phyloP scores from a whole-genome alignment of 2,329 filamentous ascomycete species.

The Penicillium thymicola region DNA sequence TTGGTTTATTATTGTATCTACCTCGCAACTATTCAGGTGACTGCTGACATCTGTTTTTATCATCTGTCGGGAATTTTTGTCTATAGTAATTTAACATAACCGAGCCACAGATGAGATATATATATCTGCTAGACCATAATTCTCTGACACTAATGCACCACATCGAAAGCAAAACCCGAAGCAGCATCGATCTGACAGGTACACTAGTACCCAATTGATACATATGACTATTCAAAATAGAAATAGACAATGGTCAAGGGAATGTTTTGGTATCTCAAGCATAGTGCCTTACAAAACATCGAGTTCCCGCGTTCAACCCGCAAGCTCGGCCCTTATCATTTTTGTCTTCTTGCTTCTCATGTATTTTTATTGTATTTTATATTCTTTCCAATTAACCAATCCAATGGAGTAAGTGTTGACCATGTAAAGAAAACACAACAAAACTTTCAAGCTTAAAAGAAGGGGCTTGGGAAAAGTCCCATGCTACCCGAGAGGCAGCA shows the following conservation, averaged over 20 bases:
- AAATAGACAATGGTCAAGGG: background rate
- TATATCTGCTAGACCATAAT: background rate
- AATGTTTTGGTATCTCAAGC: background rate
- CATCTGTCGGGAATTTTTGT: background rate
- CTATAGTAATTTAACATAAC: background rate
- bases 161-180: background rate
- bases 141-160: background rate
- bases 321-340: background rate
- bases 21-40: background rate
- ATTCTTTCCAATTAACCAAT: background rate
- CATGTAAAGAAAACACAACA: background rate
- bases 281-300: background rate
- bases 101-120: background rate
- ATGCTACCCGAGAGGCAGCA: background rate
- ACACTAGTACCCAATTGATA: background rate
- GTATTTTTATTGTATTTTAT: no score
- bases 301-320: no score
- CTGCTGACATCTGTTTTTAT: background rate
- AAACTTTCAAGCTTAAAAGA: background rate
- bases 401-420: background rate
- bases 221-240: background rate
- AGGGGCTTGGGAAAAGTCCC: background rate
- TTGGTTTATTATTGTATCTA: background rate
- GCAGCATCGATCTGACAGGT: background rate
- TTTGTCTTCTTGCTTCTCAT: slow-evolving; percentile 1